These are phyloP conservation scores for Chlorella sp. DNA, from an alignment of 139 green algal genomes.

Conservation along the genomic window DNA sequence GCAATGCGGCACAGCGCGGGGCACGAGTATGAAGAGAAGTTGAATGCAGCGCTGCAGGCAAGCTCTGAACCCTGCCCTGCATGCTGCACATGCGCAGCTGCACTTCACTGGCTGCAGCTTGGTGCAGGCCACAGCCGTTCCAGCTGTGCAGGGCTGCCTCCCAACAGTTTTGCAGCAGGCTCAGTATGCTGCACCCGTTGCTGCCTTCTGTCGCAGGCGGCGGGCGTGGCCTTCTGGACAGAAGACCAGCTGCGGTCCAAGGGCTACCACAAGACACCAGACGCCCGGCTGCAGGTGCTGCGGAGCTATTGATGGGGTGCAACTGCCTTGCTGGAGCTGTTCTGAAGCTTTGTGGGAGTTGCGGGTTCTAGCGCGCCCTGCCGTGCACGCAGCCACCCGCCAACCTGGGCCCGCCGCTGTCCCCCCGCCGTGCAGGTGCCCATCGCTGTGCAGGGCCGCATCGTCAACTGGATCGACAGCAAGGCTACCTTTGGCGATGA, in stretches of 20 bases:
- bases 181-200: too few relatives aligned
- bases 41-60: constrained; percentile 67
- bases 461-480: constrained; percentile 95
- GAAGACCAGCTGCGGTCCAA: constrained; percentile 78
- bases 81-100: too few relatives aligned
- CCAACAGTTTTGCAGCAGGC: too few relatives aligned
- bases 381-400: too few relatives aligned
- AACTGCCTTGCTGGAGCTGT: too few relatives aligned
- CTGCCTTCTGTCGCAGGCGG: neutral
- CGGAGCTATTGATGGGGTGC: neutral
- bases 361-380: too few relatives aligned
- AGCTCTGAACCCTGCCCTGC: too few relatives aligned
- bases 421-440: constrained; percentile 61
- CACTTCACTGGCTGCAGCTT: too few relatives aligned
- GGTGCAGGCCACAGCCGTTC: too few relatives aligned
- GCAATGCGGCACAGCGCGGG: constrained; percentile 47
- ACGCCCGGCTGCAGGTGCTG: constrained; percentile 80
- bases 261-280: constrained; percentile 89
- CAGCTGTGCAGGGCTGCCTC: too few relatives aligned
- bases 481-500: constrained; percentile 94
- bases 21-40: constrained; percentile 76
- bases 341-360: too few relatives aligned
- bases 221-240: constrained; percentile 79
- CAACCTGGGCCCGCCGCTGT: too few relatives aligned
- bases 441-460: constrained; percentile 63